Percentiles rank a stretch among this genome's conserved stretches.
phyloP scores from a whole-genome alignment of 805 yeast genomes.

The Teunomyces barrocoloradensis region DNA sequence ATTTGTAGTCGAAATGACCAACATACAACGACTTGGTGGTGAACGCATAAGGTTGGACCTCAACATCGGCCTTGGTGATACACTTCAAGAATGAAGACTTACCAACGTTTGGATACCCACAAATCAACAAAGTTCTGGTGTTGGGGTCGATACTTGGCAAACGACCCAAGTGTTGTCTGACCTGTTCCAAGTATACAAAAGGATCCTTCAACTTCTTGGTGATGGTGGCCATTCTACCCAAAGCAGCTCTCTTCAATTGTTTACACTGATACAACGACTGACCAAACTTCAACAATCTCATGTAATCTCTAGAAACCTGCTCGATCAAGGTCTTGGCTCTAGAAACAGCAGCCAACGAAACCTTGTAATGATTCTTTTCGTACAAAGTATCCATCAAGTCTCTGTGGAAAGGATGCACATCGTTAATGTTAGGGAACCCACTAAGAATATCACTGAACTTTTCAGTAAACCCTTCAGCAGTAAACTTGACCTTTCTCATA shows the following conservation, averaged over 20 bases:
- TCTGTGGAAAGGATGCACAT: constrained; percentile 97
- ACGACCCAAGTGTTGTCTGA: constrained; percentile 98
- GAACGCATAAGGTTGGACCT: constrained; percentile 98
- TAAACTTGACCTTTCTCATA: constrained; percentile 96
- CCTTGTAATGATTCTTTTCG: constrained; percentile 97
- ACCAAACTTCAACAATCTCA: constrained; percentile 91
- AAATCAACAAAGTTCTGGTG: constrained; percentile 93
- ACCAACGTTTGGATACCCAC: constrained; percentile 99
- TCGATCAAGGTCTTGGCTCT: constrained; percentile 92
- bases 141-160: constrained; percentile 97
- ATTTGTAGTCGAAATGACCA: constrained; percentile 98
- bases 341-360: constrained; percentile 90
- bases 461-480: constrained; percentile 94
- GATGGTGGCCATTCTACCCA: constrained; percentile 99
- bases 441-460: constrained; percentile 81
- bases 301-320: constrained; percentile 94
- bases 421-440: constrained; percentile 95
- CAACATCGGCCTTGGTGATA: constrained; percentile 97
- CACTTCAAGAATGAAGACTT: constrained; percentile 91
- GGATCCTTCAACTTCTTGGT: constrained; percentile 95
- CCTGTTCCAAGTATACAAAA: constrained; percentile 90
- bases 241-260: constrained; percentile 96
- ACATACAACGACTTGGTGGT: constrained; percentile 96
- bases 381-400: constrained; percentile 97
- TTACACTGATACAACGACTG: constrained; percentile 98